A percentile compares a stretch with the other conserved stretches of the same genome.
Evolutionary conservation across 2,329 filamentous ascomycete genomes (phyloP).

Genomic region (Tolypocladium sp.): DNA sequence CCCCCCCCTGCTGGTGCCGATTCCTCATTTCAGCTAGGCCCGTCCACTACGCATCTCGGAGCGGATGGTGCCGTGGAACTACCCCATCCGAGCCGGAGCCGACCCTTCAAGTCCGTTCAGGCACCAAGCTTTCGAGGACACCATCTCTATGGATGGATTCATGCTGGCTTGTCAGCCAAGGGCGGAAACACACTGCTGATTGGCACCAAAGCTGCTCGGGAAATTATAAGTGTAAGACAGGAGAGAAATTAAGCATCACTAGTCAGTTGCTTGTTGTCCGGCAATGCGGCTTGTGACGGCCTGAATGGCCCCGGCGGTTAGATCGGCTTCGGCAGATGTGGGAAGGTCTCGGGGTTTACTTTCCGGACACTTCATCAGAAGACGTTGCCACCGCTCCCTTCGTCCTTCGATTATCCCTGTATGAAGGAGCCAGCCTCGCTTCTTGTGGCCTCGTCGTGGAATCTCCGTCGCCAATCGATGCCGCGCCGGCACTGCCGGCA

Average conservation of each 20-base stretch:
- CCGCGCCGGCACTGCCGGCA: background rate
- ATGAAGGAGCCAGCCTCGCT: background rate
- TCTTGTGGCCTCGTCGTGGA: background rate
- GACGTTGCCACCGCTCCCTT: background rate
- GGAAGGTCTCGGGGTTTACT: background rate
- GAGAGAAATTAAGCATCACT: background rate
- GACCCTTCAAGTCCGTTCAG: background rate
- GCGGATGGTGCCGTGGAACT: background rate
- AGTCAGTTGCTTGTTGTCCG: background rate
- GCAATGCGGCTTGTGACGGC: background rate
- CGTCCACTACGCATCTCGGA: background rate
- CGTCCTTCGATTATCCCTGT: background rate
- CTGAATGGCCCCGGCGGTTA: background rate
- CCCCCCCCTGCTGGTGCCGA: background rate
- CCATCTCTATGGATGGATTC: too few species aligned
- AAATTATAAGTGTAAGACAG: background rate
- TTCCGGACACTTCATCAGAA: background rate
- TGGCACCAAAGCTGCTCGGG: background rate
- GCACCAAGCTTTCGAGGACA: background rate
- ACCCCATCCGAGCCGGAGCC: background rate
- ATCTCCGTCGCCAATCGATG: background rate
- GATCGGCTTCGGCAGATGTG: background rate
- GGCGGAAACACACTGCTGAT: background rate
- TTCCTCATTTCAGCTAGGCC: background rate
- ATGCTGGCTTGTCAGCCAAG: background rate